Conservation (phyloP, 345 rosid genomes). For the Noccaea caerulescens region DNA sequence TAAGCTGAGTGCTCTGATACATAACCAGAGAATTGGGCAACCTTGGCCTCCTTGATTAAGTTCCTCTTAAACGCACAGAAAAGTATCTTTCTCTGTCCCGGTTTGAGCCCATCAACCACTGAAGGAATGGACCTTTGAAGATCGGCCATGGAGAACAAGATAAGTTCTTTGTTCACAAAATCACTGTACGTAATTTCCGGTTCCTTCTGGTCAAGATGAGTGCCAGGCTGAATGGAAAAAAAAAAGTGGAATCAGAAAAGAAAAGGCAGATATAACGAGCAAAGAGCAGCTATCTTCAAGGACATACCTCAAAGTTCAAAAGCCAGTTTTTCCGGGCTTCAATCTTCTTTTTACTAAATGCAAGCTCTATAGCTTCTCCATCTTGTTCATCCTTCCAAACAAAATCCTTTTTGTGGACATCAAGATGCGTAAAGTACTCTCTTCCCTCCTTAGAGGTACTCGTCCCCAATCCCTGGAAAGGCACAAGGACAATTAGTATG, state of each 20-base stretch:
- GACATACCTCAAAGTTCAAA: constrained; percentile 70
- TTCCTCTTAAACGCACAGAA: constrained; percentile 88
- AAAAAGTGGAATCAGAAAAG: constrained; percentile 19
- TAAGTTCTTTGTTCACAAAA: constrained; percentile 94
- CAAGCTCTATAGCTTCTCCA: constrained; percentile 94
- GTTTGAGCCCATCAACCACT: constrained; percentile 95
- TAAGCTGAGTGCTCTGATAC: constrained; percentile 92
- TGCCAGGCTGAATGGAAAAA: constrained; percentile 73
- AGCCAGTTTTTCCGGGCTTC: constrained; percentile 98
- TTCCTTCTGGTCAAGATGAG: constrained; percentile 77
- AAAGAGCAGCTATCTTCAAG: neutral
- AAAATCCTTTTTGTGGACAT: constrained; percentile 82
- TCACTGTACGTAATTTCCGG: constrained; percentile 76
- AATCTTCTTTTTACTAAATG: constrained; percentile 94
- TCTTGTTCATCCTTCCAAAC: constrained; percentile 79
- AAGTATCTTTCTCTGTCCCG: constrained; percentile 96
- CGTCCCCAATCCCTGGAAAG: constrained; percentile 88
- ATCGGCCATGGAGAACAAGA: constrained; percentile 95
- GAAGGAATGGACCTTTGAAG: constrained; percentile 97
- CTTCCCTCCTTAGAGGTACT: constrained; percentile 76
- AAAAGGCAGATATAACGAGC: constrained; percentile 1
- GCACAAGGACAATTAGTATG: constrained; percentile 1
- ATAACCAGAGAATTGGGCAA: constrained; percentile 86
- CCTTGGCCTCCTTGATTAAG: constrained; percentile 68
- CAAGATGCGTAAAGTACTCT: constrained; percentile 67